A percentile compares a stretch with the other conserved stretches of the same genome.
These are phyloP conservation scores for Chrysoporthe austroafricana DNA, from an alignment of 2,329 filamentous ascomycete genomes.

Conservation along the genomic window DNA sequence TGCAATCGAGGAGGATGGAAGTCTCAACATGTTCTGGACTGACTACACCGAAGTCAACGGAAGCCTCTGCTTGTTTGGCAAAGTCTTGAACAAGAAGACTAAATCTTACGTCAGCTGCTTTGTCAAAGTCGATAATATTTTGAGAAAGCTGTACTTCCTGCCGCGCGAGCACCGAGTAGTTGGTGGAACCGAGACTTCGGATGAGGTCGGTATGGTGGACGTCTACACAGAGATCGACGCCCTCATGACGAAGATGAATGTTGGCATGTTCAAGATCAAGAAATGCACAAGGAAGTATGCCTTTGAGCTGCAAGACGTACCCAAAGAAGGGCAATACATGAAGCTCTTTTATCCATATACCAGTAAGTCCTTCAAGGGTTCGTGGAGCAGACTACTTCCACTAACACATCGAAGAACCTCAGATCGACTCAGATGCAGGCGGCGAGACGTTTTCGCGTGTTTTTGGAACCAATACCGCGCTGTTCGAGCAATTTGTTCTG, in stretches of 20 bases:
- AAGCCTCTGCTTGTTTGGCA: slow-evolving; percentile 91
- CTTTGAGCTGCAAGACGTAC: slow-evolving; percentile 86
- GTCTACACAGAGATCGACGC: slow-evolving; percentile 88
- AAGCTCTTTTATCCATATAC: slow-evolving; percentile 97
- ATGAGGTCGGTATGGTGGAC: slow-evolving; percentile 83
- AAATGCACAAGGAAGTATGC: slow-evolving; percentile 88
- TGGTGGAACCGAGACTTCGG: slow-evolving; percentile 69
- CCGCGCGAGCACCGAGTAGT: slow-evolving; percentile 68
- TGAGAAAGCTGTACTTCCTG: slow-evolving; percentile 91
- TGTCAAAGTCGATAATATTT: slow-evolving; percentile 91
- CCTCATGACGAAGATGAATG: slow-evolving; percentile 84
- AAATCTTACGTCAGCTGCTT: slow-evolving; percentile 87
- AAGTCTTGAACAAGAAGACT: slow-evolving; percentile 87
- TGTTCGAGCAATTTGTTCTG: slow-evolving; percentile 97
- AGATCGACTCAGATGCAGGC: slow-evolving; percentile 68
- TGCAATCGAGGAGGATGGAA: slow-evolving; percentile 92
- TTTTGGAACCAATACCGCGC: slow-evolving; percentile 88
- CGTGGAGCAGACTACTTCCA: not conserved
- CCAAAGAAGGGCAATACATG: slow-evolving; percentile 87
- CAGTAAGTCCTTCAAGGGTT: slow-evolving; percentile 52
- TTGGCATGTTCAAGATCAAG: slow-evolving; percentile 93
- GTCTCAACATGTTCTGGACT: slow-evolving; percentile 92
- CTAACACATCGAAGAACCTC: slow-evolving; percentile 55
- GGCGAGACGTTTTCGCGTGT: slow-evolving; percentile 94
- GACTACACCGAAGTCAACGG: slow-evolving; percentile 94